phyloP scores from a whole-genome alignment of 2,329 filamentous ascomycete genomes.

The Fusarium globosum region DNA sequence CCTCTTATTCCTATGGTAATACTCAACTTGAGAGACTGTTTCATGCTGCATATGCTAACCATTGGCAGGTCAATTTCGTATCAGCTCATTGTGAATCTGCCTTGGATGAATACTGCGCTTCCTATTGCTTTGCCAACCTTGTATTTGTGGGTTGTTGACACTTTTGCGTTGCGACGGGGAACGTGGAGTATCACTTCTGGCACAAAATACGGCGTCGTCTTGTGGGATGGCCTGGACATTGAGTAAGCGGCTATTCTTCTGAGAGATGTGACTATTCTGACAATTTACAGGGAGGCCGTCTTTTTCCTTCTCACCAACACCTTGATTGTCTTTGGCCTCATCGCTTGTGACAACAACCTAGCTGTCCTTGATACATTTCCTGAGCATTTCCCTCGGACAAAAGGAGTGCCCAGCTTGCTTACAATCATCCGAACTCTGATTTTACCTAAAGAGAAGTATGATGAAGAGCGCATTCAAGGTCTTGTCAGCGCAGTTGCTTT shows the following conservation, averaged over 20 bases:
- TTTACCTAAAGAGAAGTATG: conserved; percentile 60
- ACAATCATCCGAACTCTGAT: conserved; percentile 63
- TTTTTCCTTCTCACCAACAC: conserved; percentile 79
- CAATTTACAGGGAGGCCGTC: conserved; percentile 64
- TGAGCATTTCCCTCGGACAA: conserved; percentile 62
- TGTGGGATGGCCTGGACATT: conserved; percentile 75
- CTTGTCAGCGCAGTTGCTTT: conserved; percentile 68
- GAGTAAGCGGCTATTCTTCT: conserved; percentile 53
- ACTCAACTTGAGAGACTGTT: neutral
- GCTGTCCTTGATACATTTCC: conserved; percentile 74
- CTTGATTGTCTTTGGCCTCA: conserved; percentile 75
- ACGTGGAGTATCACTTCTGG: conserved; percentile 77
- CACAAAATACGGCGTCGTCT: conserved; percentile 72
- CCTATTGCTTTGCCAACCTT: conserved; percentile 73
- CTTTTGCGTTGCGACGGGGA: conserved; percentile 72
- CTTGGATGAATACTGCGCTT: conserved; percentile 65
- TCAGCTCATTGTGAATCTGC: conserved; percentile 71
- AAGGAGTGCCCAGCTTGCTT: conserved; percentile 38
- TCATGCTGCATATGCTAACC: neutral
- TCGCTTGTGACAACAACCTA: conserved; percentile 76
- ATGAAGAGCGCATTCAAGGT: conserved; percentile 66
- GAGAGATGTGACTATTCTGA: neutral
- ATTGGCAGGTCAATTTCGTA: conserved; percentile 70
- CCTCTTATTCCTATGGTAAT: conserved; percentile 59
- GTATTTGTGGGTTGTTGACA: conserved; percentile 80